phyloP scores from a whole-genome alignment of 1,284 basidiomycete genomes.

The Entoloma clypeatum region DNA sequence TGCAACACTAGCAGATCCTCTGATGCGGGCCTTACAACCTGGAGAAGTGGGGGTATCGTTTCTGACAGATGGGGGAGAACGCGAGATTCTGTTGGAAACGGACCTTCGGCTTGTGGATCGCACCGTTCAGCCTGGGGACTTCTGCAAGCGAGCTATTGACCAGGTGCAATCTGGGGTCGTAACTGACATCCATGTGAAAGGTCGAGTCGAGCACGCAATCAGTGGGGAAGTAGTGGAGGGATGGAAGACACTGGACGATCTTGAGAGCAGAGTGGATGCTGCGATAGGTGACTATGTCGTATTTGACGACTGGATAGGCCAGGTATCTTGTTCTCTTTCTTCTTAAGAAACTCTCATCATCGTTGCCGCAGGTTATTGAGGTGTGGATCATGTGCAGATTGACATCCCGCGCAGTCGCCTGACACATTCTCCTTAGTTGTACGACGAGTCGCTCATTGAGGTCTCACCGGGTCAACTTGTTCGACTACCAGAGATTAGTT shows the following conservation, averaged over 20 bases:
- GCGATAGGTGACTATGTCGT: slow-evolving; percentile 82
- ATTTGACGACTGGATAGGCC: slow-evolving; percentile 86
- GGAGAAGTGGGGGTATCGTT: slow-evolving; percentile 85
- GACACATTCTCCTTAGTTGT: slow-evolving; percentile 49
- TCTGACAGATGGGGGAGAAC: slow-evolving; percentile 47
- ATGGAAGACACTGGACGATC: slow-evolving; percentile 60
- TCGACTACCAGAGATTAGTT: slow-evolving; percentile 71
- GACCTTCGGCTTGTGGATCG: slow-evolving; percentile 77
- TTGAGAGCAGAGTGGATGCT: slow-evolving; percentile 57
- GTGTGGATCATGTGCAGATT: slow-evolving; percentile 25
- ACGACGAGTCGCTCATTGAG: slow-evolving; percentile 79
- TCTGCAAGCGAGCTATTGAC: slow-evolving; percentile 76
- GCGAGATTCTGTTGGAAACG: slow-evolving; percentile 71
- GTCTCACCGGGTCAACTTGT: slow-evolving; percentile 55
- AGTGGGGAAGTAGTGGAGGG: slow-evolving; percentile 56
- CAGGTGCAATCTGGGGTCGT: slow-evolving; percentile 80
- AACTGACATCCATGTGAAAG: slow-evolving; percentile 55
- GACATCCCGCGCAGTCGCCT: slow-evolving; percentile 10
- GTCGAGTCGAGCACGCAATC: slow-evolving; percentile 73
- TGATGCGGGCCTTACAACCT: slow-evolving; percentile 70
- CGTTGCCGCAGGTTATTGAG: slow-evolving; percentile 44
- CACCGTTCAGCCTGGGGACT: slow-evolving; percentile 75
- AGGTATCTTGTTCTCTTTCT: slow-evolving; percentile 45
- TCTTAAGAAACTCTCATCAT: slow-evolving; percentile 15
- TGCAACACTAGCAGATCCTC: slow-evolving; percentile 52